Evolutionary conservation across 179 eudicot genomes (phyloP).

Genomic region (Drosera spatulata): DNA sequence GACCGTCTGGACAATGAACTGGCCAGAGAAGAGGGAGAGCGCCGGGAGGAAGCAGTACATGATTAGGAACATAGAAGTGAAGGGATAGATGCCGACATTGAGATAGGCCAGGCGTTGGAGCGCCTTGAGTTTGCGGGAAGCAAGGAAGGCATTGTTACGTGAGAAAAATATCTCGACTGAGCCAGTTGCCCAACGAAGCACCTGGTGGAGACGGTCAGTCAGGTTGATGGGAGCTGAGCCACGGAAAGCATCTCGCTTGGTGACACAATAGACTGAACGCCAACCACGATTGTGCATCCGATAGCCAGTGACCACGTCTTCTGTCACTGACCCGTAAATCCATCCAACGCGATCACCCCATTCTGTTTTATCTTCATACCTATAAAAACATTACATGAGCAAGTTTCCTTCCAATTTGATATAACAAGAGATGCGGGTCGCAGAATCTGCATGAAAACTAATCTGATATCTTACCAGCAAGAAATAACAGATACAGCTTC

Average conservation of each 20-base stretch:
- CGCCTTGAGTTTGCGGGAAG: slow-evolving; percentile 21
- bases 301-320: slow-evolving; percentile 67
- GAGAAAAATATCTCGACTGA: slow-evolving; percentile 62
- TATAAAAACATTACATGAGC: not conserved
- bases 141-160: slow-evolving; percentile 44
- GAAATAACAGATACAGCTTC: slow-evolving; percentile 63
- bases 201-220: slow-evolving; percentile 60
- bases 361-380: slow-evolving; percentile 69
- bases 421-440: too few species aligned
- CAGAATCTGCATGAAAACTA: too few species aligned
- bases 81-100: slow-evolving; percentile 55
- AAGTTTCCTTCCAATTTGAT: too few species aligned
- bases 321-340: slow-evolving; percentile 72
- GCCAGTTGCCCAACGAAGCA: slow-evolving; percentile 63
- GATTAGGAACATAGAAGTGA: slow-evolving; percentile 46
- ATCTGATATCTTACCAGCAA: slow-evolving; percentile 32
- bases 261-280: slow-evolving; percentile 55
- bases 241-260: slow-evolving; percentile 51
- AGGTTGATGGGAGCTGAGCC: slow-evolving; percentile 62
- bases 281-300: slow-evolving; percentile 67
- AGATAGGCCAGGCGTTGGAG: slow-evolving; percentile 53
- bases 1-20: slow-evolving; percentile 38
- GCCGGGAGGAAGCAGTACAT: slow-evolving; percentile 65
- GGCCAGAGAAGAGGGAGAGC: slow-evolving; percentile 46
- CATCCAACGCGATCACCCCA: slow-evolving; percentile 73